Base-by-base conservation (phyloP, 2,329 filamentous ascomycete genomes). In the Rhexocercosporidium sp. region DNA sequence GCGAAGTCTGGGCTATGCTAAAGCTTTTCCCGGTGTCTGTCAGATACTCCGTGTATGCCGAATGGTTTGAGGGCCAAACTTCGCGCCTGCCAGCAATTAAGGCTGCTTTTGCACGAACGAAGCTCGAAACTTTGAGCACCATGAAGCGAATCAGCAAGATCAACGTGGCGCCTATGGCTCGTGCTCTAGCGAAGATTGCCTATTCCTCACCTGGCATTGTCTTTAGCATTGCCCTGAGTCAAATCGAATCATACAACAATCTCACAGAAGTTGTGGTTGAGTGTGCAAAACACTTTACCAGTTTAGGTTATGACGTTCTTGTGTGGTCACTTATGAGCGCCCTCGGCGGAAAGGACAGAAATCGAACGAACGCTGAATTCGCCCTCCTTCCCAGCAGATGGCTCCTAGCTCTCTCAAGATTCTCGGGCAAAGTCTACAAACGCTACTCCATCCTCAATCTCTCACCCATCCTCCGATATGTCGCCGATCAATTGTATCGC, bases 261-360 rank as follows among this genome's bases (percentile, higher is more conserved):
- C 86, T 99, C 68, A 97, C 97, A 65, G 93, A 97, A 69, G 93
- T 93, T 5, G 93, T 99, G 69, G 94, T 98, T 16, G 94, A 97
- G 77, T 97, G 94, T 75, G 94, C 93, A 46, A 91, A 93, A 74
- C 97, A 97, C 77, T 97, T 98, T 73, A 97, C 95, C 1, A 90
- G 92, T 64, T 82, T 99, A 44, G 95, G 93, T 0, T 97, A 97
- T 77, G 96, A 99, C 78, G 92, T 97, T 37, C 84, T 99, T 53
- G 92, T 93, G 3, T 99, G 95, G 94, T 93, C 93, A 22, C 83
- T 99, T 53, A 88, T 99, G 79, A 96, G 89, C 75, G 89, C 88
- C 1, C 81, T 91, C 14, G 87, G 87, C 63, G 87, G 86, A 60
- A 88, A 88, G 71, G 84, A 85, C 62, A 83, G 88, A 74, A 90